phyloP scores from a whole-genome alignment of 2,329 filamentous ascomycete species.

The Fusarium pininemorale region DNA sequence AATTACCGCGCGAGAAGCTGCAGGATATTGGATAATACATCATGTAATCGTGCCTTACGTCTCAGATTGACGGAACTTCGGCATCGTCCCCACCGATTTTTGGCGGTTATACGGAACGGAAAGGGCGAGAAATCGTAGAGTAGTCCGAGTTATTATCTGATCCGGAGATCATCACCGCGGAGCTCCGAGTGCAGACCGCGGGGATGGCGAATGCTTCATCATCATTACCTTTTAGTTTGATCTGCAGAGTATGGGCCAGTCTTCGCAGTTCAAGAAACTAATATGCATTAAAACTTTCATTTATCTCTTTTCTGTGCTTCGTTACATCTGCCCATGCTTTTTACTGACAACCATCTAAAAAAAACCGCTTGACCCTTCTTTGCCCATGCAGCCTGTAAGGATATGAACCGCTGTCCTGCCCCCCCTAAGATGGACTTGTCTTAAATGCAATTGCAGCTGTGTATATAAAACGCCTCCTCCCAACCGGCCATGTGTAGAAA shows the following conservation, averaged over 20 bases:
- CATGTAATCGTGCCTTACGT: conserved; percentile 13
- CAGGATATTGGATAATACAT: conserved; percentile 4
- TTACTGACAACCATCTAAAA: conserved; percentile 43
- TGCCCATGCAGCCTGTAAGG: conserved; percentile 38
- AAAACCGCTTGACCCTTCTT: conserved; percentile 38
- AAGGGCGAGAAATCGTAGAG: background rate
- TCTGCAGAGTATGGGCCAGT: background rate
- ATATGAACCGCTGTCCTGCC: conserved; percentile 38
- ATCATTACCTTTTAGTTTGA: background rate
- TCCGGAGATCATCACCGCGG: background rate
- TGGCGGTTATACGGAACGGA: background rate
- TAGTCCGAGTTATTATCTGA: background rate
- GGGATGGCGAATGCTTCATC: background rate
- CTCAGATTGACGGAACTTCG: conserved; percentile 33
- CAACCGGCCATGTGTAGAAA: conserved; percentile 41
- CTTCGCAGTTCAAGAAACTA: background rate
- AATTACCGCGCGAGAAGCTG: background rate
- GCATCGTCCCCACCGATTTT: conserved; percentile 8
- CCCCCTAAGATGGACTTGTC: conserved; percentile 36
- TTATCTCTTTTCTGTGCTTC: conserved; percentile 44
- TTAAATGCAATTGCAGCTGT: conserved; percentile 42
- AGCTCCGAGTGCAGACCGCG: background rate
- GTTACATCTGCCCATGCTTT: conserved; percentile 44
- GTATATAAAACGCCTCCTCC: conserved; percentile 44
- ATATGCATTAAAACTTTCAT: conserved; percentile 39